Evolutionary conservation across 257 asterid species (phyloP), one percentile per base, ranked within the genome.

Genomic region (Agastache rugosa): DNA sequence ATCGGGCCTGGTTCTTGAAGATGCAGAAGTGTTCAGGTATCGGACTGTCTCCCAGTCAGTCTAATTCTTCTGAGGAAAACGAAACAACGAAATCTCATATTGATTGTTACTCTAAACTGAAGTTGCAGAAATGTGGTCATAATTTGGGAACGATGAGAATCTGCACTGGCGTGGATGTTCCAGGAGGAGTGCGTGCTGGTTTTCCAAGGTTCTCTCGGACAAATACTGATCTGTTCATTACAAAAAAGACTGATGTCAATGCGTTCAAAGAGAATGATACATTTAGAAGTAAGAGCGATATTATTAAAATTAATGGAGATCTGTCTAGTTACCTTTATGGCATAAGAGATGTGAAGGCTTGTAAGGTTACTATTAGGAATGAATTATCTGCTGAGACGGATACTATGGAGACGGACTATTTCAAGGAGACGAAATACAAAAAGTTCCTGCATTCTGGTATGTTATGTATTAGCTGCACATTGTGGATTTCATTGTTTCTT

Each of bases 371-470:
- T 47, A 44, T 60, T 59, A 84, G 72, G 73, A 83, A 83, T 61
- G 92, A 87, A 42, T 86, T 87, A 25, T 87, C 90, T 20, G 87
- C 91, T 71, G 95, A 88, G 69, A 88, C 88, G 10, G 83, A 76
- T 77, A 76, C 80, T 59, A 74, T 84, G 88, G 84, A 83, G 53
- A 79, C 80, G 73, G 83, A 80, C 80, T 73, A 70, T 62, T 76
- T 70, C 37, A 81, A 70, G 63, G 82, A 75, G 80, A 83, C 72
- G 17, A 22, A 61, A 65, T 47, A 31, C 63, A 47, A 62, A 51
- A 73, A 35, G 77, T 67, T 71, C 35, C 80, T 44, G 42, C 64
- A 50, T 59, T 66, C 82, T 47, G 88, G 95, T 91, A 78, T 44
- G 55, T 35, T 16, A 64, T 67, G 16, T n/a, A n/a, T n/a, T n/a